Percentiles rank a stretch among this genome's conserved stretches.
Evolutionary conservation across 805 yeast species (phyloP).

Genomic region (Candida gorgasii): DNA sequence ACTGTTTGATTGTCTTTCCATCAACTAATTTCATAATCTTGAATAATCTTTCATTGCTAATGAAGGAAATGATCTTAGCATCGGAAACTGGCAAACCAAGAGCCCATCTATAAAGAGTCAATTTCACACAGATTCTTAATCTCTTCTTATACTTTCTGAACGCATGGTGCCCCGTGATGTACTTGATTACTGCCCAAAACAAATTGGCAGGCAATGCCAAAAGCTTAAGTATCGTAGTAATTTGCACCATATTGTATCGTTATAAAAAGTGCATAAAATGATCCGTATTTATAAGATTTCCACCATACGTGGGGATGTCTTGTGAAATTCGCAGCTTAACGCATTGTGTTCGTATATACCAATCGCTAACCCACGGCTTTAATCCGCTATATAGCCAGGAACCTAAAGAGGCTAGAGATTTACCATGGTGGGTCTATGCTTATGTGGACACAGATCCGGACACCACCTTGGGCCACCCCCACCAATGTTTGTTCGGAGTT

Average conservation of each 20-base stretch:
- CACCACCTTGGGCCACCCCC: too few species aligned
- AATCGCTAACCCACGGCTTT: too few species aligned
- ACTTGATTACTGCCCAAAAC: slow-evolving; percentile 8
- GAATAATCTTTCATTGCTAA: slow-evolving; percentile 10
- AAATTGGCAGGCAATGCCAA: not conserved
- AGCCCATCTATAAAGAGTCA: slow-evolving; percentile 15
- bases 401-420: too few species aligned
- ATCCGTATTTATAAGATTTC: not conserved
- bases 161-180: slow-evolving; percentile 9
- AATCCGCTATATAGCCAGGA: too few species aligned
- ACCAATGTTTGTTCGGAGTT: slow-evolving; percentile 1
- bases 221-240: not conserved
- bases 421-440: too few species aligned
- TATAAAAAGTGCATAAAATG: too few species aligned
- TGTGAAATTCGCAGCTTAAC: not conserved
- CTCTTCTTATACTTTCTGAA: slow-evolving; percentile 16
- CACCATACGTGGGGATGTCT: not conserved
- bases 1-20: slow-evolving; percentile 5
- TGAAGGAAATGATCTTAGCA: slow-evolving; percentile 5
- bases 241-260: not conserved
- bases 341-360: not conserved
- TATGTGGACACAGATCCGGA: too few species aligned
- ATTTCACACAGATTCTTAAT: slow-evolving; percentile 13
- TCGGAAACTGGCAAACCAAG: slow-evolving; percentile 13
- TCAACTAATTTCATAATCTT: slow-evolving; percentile 3